These are phyloP conservation scores for Cronartium ribicola DNA, from an alignment of 1,284 basidiomycete genomes.

Conservation along the genomic window DNA sequence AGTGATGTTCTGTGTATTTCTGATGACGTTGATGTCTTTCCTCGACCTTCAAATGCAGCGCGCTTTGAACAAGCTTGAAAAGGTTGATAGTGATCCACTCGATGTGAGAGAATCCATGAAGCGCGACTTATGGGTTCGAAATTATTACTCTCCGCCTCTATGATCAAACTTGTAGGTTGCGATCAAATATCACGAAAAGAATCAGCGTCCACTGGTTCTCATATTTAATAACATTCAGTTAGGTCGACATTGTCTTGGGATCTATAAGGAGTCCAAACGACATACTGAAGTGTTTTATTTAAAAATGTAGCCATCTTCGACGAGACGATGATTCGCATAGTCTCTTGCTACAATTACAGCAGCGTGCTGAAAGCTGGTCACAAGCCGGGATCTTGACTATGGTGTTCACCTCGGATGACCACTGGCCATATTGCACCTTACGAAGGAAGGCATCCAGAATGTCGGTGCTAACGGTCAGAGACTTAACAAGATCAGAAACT, in stretches of 20 bases:
- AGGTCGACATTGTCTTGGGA: background rate
- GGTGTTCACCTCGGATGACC: slow-evolving; percentile 41
- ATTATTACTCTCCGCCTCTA: no score
- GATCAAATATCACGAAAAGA: slow-evolving; percentile 25
- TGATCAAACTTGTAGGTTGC: slow-evolving; percentile 18
- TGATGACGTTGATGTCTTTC: background rate
- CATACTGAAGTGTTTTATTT: background rate
- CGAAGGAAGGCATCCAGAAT: slow-evolving; percentile 33
- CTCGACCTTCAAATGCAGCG: background rate
- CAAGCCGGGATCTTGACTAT: slow-evolving; percentile 41
- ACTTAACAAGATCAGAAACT: slow-evolving; percentile 27
- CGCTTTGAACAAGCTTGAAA: slow-evolving; percentile 40
- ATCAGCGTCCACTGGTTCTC: slow-evolving; percentile 25
- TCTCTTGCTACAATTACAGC: slow-evolving; percentile 28
- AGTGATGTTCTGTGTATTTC: background rate
- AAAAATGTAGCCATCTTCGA: slow-evolving; percentile 17
- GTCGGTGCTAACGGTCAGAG: slow-evolving; percentile 32
- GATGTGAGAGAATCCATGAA: background rate
- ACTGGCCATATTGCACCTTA: slow-evolving; percentile 31
- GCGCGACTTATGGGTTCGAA: no score
- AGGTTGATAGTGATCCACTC: slow-evolving; percentile 7
- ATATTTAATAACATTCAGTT: slow-evolving; percentile 42
- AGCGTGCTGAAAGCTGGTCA: slow-evolving; percentile 38
- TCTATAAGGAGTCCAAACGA: background rate
- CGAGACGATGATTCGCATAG: slow-evolving; percentile 38